Percentiles rank a stretch among this genome's conserved stretches.
Conservation (phyloP, 169 alveolate genomes). For the Plasmodium vivax region DNA sequence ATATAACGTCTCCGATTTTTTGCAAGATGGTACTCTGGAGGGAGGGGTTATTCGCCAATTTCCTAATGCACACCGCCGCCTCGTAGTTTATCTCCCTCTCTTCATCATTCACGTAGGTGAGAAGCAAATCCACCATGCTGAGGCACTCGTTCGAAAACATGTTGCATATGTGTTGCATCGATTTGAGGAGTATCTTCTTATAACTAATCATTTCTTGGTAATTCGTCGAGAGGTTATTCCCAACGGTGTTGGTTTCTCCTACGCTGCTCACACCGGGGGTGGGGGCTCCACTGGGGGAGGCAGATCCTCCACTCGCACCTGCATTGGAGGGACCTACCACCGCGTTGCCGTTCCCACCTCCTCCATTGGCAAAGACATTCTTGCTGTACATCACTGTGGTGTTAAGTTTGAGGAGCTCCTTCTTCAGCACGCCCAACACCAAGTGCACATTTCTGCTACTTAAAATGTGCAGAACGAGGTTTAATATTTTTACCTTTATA, state of each 20-base stretch:
- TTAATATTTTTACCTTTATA: conserved; percentile 87
- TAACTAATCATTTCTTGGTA: conserved; percentile 71
- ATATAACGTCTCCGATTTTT: conserved; percentile 54
- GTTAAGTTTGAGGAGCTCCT: conserved; percentile 75
- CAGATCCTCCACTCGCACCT: neutral
- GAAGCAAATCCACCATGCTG: conserved; percentile 74
- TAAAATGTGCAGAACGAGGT: conserved; percentile 79
- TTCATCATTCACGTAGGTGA: conserved; percentile 74
- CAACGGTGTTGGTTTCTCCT: neutral
- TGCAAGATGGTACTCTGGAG: conserved; percentile 35
- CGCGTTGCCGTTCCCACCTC: neutral
- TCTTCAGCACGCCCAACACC: conserved; percentile 76
- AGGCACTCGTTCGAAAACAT: conserved; percentile 76
- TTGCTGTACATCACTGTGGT: conserved; percentile 41
- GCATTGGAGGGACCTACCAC: neutral
- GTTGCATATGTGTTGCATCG: conserved; percentile 81
- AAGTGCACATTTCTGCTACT: conserved; percentile 77
- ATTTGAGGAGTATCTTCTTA: conserved; percentile 78
- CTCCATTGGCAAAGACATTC: neutral
- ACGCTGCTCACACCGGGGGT: neutral
- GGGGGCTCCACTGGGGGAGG: neutral
- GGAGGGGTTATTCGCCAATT: conserved; percentile 19
- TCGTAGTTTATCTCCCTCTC: conserved; percentile 79
- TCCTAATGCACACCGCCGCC: conserved; percentile 78
- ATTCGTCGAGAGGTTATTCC: conserved; percentile 55